Base-by-base conservation (phyloP, 768 basidiomycete genomes). In the Amyloporia xantha region DNA sequence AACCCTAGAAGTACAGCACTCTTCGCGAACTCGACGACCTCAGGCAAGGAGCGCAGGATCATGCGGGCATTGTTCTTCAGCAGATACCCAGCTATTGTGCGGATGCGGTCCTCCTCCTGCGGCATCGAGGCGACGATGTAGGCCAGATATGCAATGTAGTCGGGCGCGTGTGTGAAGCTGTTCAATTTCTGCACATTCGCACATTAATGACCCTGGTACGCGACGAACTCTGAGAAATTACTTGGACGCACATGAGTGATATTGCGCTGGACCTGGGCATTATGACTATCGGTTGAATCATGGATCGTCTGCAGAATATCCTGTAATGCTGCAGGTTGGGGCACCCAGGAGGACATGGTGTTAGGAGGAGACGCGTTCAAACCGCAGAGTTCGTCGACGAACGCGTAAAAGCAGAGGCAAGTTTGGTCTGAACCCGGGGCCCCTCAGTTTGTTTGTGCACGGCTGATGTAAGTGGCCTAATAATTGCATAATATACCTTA, bases 121-220 rank as follows among this genome's bases (percentile, higher is more conserved):
- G 84, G 75, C 73, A 89, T 70, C 39, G 76, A 74, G 50, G 86
- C 82, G 54, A 98, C 81, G 71, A 97, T 93, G 66, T 94, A 90
- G 19, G 88, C 88, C 54, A 99, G 83, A 77, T 99, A 98, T 49
- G 86, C 93, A 52, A 92, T 84, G 66, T 96, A 98, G 67, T 96
- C 92, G 40, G 93, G 89, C 54, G 85, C 84, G 60, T 84, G 82
- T 62, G 89, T 85, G 67, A 90, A 92, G 53, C 72, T 77, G 66
- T 88, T 91, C 55, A 93, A 76, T 86, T 90, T 91, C 89, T 92
- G 54, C 28, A 39, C 46, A 49, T 51, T 47, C 45, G 48, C 36
- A 54, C 45, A 43, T 58, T 55, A 59, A 50, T 33, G 41, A 15
- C n/a, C n/a, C n/a, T n/a, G n/a, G n/a, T n/a, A 49, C 45, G 48